Evolutionary conservation across 192 early-diverging fungal genomes (phyloP).

Genomic region (Coemansia sp.): DNA sequence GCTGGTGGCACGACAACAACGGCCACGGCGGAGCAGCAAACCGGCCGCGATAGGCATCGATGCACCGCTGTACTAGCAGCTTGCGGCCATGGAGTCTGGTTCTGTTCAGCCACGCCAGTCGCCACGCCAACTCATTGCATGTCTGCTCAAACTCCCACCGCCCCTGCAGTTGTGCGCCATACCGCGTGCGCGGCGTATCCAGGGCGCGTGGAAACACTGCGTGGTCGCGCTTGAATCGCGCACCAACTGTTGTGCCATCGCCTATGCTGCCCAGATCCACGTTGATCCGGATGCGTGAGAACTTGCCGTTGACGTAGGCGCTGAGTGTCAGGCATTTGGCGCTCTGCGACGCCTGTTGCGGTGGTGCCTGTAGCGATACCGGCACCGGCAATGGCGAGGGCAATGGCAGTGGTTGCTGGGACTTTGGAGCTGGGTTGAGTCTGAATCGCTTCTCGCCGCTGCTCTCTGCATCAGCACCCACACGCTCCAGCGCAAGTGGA

Average conservation of each 20-base stretch:
- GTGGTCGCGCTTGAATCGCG: conserved; percentile 35
- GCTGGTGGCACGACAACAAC: conserved; percentile 22
- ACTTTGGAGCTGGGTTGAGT: background rate
- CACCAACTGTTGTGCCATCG: conserved; percentile 13
- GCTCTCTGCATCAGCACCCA: background rate
- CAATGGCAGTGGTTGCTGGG: background rate
- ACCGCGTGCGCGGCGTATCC: conserved; percentile 29
- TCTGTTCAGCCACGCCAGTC: conserved; percentile 74
- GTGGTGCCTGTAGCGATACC: background rate
- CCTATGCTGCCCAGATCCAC: conserved; percentile 34
- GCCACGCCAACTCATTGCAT: conserved; percentile 86
- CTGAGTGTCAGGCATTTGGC: conserved; percentile 36
- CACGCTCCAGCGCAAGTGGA: background rate
- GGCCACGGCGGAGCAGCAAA: conserved; percentile 47
- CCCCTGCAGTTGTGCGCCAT: conserved; percentile 27
- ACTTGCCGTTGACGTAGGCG: conserved; percentile 33
- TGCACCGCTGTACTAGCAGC: conserved; percentile 49
- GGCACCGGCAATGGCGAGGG: background rate
- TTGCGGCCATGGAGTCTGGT: conserved; percentile 33
- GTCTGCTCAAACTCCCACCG: conserved; percentile 82
- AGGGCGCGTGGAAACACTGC: conserved; percentile 52
- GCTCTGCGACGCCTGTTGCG: conserved; percentile 17
- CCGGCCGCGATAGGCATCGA: conserved; percentile 47
- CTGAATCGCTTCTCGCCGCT: conserved; percentile 14
- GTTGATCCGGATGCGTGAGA: conserved; percentile 38